Base-by-base conservation (phyloP, 164 flowering plant species). In the Kingdonia uniflora region DNA sequence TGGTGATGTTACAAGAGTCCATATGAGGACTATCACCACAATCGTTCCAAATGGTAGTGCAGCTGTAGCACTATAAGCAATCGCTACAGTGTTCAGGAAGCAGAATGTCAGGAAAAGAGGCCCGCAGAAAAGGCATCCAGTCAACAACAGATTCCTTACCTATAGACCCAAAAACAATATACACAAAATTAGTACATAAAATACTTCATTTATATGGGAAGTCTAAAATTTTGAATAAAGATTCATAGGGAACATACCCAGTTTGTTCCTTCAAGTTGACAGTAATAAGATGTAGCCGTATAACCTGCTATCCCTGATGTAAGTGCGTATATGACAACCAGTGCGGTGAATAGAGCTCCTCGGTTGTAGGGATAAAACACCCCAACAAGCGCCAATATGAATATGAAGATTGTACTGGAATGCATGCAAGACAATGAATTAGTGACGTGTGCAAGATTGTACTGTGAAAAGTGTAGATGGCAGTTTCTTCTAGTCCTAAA, bases 291-390 rank as follows among this genome's bases (percentile, higher is more conserved):
- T 23, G 76, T 72, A 19, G 73, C 70, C n/a, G 61, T 63, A 51
- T 68, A 72, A 59, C 76, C 76, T 0, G 76, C 76, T 44, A 68
- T 65, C 33, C 76, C 70, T 25, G 73, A 72, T 29, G 73, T 72
- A 49, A 72, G 68, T 1, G 73, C 76, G 55, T 72, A 72, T 62
- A 72, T 59, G 44, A 72, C 65, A 42, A 72, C 76, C 47, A 72
- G 55, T 13, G 76, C 76, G 35, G 76, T 72, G 55, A 72, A 65
- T 3, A 72, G 58, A 35, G 76, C 76, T 25, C 76, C 76, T 26
- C 76, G 61, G 52, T 72, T 72, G 66, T 72, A 72, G 46, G 76
- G 76, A 57, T 72, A 68, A 62, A 68, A 72, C 16, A 65, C 72
- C 29, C 73, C 73, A 59, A 72, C 76, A 38, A 72, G 60, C 1